Percentiles rank a stretch among this genome's conserved stretches.
Evolutionary conservation across 352 stramenopile genomes (phyloP).

Genomic region (Globisporangium spiculum): DNA sequence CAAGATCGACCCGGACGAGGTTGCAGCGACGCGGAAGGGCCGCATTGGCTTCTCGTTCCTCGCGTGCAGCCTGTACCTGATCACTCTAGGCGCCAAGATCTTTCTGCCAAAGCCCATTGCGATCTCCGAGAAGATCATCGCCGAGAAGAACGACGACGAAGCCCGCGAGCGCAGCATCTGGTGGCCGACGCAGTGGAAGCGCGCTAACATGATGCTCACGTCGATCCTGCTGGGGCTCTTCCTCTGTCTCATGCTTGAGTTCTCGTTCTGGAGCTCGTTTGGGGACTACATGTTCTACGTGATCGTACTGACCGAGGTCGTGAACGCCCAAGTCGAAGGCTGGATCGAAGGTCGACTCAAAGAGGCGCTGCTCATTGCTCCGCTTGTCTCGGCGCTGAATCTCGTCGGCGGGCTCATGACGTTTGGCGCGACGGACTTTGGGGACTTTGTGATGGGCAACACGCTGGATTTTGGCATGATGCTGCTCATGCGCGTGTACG

Average conservation of each 20-base stretch:
- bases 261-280: conserved; percentile 95
- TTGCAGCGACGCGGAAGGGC: conserved; percentile 67
- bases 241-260: conserved; percentile 93
- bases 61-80: conserved; percentile 85
- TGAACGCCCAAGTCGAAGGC: conserved; percentile 84
- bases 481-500: conserved; percentile 92
- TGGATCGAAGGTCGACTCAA: conserved; percentile 90
- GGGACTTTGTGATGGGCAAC: conserved; percentile 95
- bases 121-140: conserved; percentile 87
- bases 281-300: conserved; percentile 96
- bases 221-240: conserved; percentile 92
- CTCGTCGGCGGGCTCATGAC: conserved; percentile 93
- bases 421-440: conserved; percentile 95
- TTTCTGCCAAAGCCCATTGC: conserved; percentile 92
- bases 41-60: conserved; percentile 94
- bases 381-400: conserved; percentile 87
- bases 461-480: conserved; percentile 95
- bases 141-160: conserved; percentile 78
- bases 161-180: conserved; percentile 73
- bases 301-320: conserved; percentile 91
- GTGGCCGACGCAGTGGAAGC: conserved; percentile 93
- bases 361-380: conserved; percentile 89
- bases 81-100: conserved; percentile 79
- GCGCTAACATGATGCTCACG: conserved; percentile 94
- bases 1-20: conserved; percentile 76